Base-by-base conservation (phyloP, 2,329 filamentous ascomycete species). In the Exserohilum rostratum region DNA sequence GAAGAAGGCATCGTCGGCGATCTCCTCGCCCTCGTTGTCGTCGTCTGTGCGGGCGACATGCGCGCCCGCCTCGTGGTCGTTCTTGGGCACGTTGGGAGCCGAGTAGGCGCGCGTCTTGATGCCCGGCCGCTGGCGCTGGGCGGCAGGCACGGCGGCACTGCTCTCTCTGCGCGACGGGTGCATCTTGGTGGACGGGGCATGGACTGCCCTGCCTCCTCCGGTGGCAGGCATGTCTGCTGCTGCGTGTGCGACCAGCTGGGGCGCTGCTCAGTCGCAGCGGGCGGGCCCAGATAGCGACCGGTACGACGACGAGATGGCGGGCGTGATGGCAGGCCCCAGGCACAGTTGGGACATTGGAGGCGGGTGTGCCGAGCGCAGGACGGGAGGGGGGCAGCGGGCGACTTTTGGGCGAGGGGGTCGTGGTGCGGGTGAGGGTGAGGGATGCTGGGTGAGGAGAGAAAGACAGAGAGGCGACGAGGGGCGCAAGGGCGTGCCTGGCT, bases 21-120 rank as follows among this genome's bases (percentile, higher is more conserved):
- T 76, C 51, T 74, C 71, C 25, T 72, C 70, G 62, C 68, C 71
- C 38, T 73, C 73, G 46, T 61, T 66, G 87, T 90, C 87, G 82
- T 88, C n/a, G 88, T 86, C 2, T 84, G 84, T 43, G 57, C 58
- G 50, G 50, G 35, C 54, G n/a, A 58, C 46, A 45, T 64, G 61
- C 22, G 64, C 51, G 56, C 53, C 55, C 18, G 50, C 50, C 15
- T 66, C 64, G 55, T 54, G 46, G 45, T 61, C 65, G 63, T 48
- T 55, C 57, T 68, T 69, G 52, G 73, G 69, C 29, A 70, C 57
- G 55, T 67, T 62, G 43, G 73, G 74, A 49, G 73, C 70, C 55
- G 75, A 76, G 55, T 74, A 68, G 29, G 75, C 71, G 62, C 74
- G 73, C 40, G 56, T 61, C 65, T 75, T 72, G 53, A 73, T 60